Evolutionary conservation across 2,329 filamentous ascomycete genomes (phyloP).

Genomic region (Fusarium veterinarium): DNA sequence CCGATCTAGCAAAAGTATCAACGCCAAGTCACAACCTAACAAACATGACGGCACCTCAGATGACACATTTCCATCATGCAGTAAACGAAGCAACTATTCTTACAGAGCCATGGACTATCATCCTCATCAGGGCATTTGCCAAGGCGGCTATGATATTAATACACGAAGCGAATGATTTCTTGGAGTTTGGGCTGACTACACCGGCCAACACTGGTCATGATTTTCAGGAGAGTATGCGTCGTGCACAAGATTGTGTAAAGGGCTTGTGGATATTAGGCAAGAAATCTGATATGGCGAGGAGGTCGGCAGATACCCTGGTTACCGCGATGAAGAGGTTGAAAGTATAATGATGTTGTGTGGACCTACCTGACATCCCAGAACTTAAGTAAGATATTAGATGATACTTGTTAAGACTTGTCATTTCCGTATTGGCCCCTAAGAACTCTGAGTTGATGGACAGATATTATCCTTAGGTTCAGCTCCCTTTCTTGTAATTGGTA

Average conservation of each 20-base stretch:
- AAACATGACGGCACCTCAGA: slow-evolving; percentile 28
- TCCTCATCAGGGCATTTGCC: slow-evolving; percentile 64
- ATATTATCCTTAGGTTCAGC: not conserved
- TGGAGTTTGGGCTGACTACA: slow-evolving; percentile 36
- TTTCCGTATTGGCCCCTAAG: not conserved
- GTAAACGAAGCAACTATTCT: slow-evolving; percentile 65
- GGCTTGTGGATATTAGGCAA: slow-evolving; percentile 65
- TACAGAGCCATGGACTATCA: slow-evolving; percentile 70
- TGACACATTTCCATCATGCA: slow-evolving; percentile 62
- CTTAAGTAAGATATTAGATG: not conserved
- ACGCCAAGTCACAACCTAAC: slow-evolving; percentile 45
- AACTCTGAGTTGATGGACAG: too few relatives aligned
- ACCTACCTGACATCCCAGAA: not conserved
- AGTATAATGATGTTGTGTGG: not conserved
- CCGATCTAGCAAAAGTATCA: slow-evolving; percentile 60
- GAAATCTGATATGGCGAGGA: slow-evolving; percentile 62
- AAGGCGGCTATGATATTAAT: slow-evolving; percentile 56
- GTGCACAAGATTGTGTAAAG: slow-evolving; percentile 61
- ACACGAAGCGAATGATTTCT: slow-evolving; percentile 43
- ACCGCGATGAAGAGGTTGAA: slow-evolving; percentile 23
- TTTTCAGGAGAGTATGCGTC: slow-evolving; percentile 47
- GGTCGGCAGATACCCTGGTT: slow-evolving; percentile 38
- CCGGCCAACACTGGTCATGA: slow-evolving; percentile 34
- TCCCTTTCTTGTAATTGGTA: not conserved
- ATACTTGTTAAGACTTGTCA: not conserved